phyloP scores from a whole-genome alignment of 2,329 filamentous ascomycete species.

The Myrmaecium sp. region DNA sequence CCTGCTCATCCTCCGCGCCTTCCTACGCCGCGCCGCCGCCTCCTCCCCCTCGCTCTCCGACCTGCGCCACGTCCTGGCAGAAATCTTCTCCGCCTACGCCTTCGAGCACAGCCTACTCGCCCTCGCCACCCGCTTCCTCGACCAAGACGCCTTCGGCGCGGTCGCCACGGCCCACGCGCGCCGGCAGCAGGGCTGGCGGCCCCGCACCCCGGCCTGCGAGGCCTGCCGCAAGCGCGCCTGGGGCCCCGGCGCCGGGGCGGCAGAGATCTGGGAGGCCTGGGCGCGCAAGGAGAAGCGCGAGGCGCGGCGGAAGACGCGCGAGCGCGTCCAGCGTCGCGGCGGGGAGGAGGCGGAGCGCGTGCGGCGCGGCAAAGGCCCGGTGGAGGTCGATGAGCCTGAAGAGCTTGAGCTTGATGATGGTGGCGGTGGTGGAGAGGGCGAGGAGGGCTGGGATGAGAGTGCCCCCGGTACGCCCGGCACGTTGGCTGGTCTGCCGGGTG shows the following conservation, averaged over 20 bases:
- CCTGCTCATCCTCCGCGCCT: slow-evolving; percentile 72
- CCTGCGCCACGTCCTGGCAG: slow-evolving; percentile 65
- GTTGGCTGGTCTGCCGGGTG: neutral
- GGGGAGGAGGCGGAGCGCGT: slow-evolving; percentile 17
- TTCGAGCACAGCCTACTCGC: slow-evolving; percentile 83
- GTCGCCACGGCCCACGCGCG: slow-evolving; percentile 59
- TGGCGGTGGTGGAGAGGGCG: slow-evolving; percentile 25
- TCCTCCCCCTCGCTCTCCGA: slow-evolving; percentile 77
- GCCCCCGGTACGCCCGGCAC: no score
- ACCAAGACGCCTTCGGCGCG: slow-evolving; percentile 73
- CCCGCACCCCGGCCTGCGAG: slow-evolving; percentile 73
- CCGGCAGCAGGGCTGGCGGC: slow-evolving; percentile 76
- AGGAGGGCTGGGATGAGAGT: slow-evolving; percentile 19
- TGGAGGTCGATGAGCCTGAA: slow-evolving; percentile 16
- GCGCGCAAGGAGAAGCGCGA: slow-evolving; percentile 39
- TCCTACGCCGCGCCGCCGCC: slow-evolving; percentile 65
- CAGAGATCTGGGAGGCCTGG: slow-evolving; percentile 66
- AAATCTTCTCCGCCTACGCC: slow-evolving; percentile 87
- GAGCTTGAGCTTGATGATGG: slow-evolving; percentile 19
- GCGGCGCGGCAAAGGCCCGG: slow-evolving; percentile 36
- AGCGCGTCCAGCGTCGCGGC: slow-evolving; percentile 18
- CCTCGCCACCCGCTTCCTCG: slow-evolving; percentile 72
- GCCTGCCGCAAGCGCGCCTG: slow-evolving; percentile 68
- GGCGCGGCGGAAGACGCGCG: slow-evolving; percentile 24
- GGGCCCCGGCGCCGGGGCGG: slow-evolving; percentile 68